Percentiles rank a stretch among this genome's conserved stretches.
These are phyloP conservation scores for Paxillus ammoniavirescens DNA, from an alignment of 768 basidiomycete genomes.

Conservation along the genomic window DNA sequence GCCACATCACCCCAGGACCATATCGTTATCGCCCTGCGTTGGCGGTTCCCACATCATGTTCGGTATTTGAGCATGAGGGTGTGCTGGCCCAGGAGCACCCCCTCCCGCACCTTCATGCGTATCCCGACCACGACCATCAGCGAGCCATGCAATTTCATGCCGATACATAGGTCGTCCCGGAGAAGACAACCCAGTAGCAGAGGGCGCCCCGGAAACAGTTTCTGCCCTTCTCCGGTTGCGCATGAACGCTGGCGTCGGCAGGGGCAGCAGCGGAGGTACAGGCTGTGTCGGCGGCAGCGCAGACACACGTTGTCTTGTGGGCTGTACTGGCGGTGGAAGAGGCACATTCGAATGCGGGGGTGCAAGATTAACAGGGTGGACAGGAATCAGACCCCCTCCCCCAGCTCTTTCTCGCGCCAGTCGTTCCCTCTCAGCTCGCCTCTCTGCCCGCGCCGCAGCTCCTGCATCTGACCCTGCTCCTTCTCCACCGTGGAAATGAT, in stretches of 20 bases:
- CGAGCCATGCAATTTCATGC: conserved; percentile 27
- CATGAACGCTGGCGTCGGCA: background rate
- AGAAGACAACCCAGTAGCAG: conserved; percentile 24
- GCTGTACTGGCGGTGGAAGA: conserved; percentile 16
- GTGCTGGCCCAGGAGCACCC: conserved; percentile 17
- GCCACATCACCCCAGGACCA: conserved; percentile 27
- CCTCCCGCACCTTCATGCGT: conserved; percentile 17
- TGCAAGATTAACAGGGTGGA: conserved; percentile 9
- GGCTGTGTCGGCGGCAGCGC: conserved; percentile 29
- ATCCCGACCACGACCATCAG: conserved; percentile 19
- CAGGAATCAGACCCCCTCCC: conserved; percentile 11
- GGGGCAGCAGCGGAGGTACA: conserved; percentile 19
- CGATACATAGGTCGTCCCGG: conserved; percentile 29
- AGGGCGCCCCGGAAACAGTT: conserved; percentile 32
- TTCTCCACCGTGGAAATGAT: conserved; percentile 16
- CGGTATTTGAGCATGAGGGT: conserved; percentile 16
- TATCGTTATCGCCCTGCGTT: conserved; percentile 27
- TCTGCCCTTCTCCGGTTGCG: conserved; percentile 33
- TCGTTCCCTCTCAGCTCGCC: conserved; percentile 39
- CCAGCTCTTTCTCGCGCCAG: conserved; percentile 24
- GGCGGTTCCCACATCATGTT: conserved; percentile 30
- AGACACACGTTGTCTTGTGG: conserved; percentile 25
- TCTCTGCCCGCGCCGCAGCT: conserved; percentile 27
- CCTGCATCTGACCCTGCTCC: conserved; percentile 12
- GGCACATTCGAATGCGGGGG: conserved; percentile 12